Evolutionary conservation across 768 basidiomycete genomes (phyloP).

Genomic region (Suillus placidus): DNA sequence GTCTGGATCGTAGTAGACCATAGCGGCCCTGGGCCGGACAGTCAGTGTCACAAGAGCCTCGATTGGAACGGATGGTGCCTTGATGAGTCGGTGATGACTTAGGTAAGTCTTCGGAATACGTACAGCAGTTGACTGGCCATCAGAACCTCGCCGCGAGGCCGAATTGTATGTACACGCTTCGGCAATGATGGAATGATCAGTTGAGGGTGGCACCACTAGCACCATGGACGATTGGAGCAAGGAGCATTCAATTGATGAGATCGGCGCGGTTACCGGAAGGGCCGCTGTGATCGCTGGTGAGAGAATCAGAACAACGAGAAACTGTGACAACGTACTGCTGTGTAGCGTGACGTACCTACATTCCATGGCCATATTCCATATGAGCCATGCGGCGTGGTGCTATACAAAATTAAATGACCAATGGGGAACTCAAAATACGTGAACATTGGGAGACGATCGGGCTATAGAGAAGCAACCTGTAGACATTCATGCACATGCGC

Average conservation of each 20-base stretch:
- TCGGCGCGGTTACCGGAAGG: not conserved
- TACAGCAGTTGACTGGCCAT: not conserved
- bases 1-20: no score
- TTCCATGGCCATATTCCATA: not conserved
- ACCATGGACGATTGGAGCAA: not conserved
- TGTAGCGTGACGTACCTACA: not conserved
- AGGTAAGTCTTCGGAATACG: not conserved
- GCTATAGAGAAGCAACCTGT: no score
- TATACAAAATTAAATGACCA: not conserved
- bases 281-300: no score
- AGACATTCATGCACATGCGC: not conserved
- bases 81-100: not conserved
- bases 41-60: no score
- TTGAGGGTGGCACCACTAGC: not conserved
- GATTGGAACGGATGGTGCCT: conserved; percentile 5
- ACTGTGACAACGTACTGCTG: not conserved
- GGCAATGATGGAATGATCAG: not conserved
- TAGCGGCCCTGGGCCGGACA: no score
- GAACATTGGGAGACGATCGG: not conserved
- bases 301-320: no score
- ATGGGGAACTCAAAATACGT: not conserved
- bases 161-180: not conserved
- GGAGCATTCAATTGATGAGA: not conserved
- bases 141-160: not conserved
- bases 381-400: not conserved